Conservation (phyloP, 2,329 filamentous ascomycete genomes). For the Fusarium redolens region DNA sequence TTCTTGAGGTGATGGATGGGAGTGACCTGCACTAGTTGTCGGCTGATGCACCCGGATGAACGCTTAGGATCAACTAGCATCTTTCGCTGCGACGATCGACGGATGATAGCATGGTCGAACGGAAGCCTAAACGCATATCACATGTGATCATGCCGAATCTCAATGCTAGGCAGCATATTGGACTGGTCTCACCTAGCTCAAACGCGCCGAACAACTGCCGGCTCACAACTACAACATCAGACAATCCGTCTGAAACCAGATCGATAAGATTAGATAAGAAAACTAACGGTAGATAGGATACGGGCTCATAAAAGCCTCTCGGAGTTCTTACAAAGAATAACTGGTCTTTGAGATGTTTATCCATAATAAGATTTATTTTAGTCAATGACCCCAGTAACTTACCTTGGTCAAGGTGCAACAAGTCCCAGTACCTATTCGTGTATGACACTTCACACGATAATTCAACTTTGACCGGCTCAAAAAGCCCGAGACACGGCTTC, state of each 20-base stretch:
- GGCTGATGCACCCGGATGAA: background rate
- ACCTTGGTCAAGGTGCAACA: too few relatives aligned
- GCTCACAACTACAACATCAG: background rate
- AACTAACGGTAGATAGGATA: background rate
- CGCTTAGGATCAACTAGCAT: background rate
- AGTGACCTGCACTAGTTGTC: background rate
- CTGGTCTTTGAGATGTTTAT: too few relatives aligned
- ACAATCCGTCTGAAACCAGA: background rate
- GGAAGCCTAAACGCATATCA: background rate
- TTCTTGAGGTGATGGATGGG: background rate
- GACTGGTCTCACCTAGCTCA: background rate
- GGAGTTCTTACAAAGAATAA: background rate
- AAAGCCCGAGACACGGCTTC: too few relatives aligned
- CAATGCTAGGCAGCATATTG: too few relatives aligned
- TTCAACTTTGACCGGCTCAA: too few relatives aligned
- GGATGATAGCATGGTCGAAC: background rate
- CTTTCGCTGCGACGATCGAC: background rate
- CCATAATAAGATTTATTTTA: too few relatives aligned
- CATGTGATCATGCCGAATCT: background rate
- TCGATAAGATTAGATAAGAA: background rate
- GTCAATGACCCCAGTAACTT: too few relatives aligned
- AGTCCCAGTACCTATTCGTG: too few relatives aligned
- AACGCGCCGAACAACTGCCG: too few relatives aligned
- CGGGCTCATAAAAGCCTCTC: rapidly evolving
- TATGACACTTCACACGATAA: too few relatives aligned